A percentile compares a stretch with the other conserved stretches of the same genome.
These are phyloP conservation scores for Phytophthora parvispora DNA, from an alignment of 352 stramenopile genomes.

Conservation along the genomic window DNA sequence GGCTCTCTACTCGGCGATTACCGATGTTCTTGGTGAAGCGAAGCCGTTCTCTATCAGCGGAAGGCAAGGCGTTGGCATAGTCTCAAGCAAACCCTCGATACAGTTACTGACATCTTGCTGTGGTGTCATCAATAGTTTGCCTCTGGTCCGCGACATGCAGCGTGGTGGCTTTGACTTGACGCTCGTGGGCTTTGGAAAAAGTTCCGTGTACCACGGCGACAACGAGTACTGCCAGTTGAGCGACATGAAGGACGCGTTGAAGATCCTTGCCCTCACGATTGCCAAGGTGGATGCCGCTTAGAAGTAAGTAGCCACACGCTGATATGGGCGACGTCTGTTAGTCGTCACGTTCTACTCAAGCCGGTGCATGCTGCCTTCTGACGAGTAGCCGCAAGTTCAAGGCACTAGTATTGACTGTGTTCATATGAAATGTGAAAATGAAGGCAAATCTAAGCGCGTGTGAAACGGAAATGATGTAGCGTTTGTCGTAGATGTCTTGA, in stretches of 20 bases:
- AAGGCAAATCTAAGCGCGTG: constrained; percentile 25
- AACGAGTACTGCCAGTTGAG: constrained; percentile 93
- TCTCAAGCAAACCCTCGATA: neutral
- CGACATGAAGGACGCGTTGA: constrained; percentile 89
- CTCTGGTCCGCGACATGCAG: constrained; percentile 83
- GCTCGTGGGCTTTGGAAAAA: constrained; percentile 85
- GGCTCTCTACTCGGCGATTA: constrained; percentile 82
- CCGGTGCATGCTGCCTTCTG: neutral
- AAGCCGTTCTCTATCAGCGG: constrained; percentile 95
- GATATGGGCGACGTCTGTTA: neutral
- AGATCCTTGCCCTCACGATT: constrained; percentile 90
- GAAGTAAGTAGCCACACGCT: constrained; percentile 11
- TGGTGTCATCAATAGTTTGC: constrained; percentile 42
- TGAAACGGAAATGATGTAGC: constrained; percentile 15
- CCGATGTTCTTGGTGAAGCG: constrained; percentile 76
- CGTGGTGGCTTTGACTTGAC: constrained; percentile 81
- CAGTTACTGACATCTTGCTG: constrained; percentile 8
- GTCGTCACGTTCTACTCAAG: neutral
- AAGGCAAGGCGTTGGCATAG: constrained; percentile 51
- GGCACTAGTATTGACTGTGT: constrained; percentile 26
- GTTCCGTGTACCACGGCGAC: constrained; percentile 92
- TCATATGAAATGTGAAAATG: constrained; percentile 21
- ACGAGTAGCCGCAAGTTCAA: constrained; percentile 22
- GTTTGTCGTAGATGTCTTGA: constrained; percentile 19
- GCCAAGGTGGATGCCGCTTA: constrained; percentile 66